Conservation (phyloP, 305 asterid species). For the Plantago lanceolata region DNA sequence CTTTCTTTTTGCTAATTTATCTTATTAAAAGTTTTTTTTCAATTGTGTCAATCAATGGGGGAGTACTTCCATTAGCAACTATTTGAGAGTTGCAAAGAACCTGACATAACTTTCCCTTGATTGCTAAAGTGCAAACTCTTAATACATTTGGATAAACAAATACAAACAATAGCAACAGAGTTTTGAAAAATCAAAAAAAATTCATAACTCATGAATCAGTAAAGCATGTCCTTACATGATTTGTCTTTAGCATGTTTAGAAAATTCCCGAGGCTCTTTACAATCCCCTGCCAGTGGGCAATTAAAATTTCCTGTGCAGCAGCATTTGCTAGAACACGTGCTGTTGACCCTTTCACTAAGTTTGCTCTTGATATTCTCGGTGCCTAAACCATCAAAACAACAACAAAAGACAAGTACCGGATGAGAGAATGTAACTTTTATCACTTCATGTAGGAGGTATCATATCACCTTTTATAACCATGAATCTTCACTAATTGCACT, state of each 20-base stretch:
- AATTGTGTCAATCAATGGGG: too few species aligned
- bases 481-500: conserved; percentile 19
- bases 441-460: conserved; percentile 3
- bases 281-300: conserved; percentile 98
- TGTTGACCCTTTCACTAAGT: conserved; percentile 63
- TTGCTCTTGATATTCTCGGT: conserved; percentile 89
- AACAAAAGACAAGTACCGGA: conserved; percentile 3
- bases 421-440: not conserved
- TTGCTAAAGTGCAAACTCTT: too few species aligned
- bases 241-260: conserved; percentile 62
- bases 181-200: too few species aligned
- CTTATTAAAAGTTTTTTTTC: too few species aligned
- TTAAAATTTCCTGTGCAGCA: conserved; percentile 84
- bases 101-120: too few species aligned
- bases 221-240: conserved; percentile 48
- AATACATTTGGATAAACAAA: too few species aligned
- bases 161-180: too few species aligned
- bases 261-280: conserved; percentile 69
- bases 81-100: too few species aligned
- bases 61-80: too few species aligned
- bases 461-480: conserved; percentile 3
- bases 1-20: too few species aligned
- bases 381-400: conserved; percentile 49
- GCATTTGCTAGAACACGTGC: conserved; percentile 79
- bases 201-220: too few species aligned